Conservation (phyloP, 2,329 filamentous ascomycete species). For the Fusarium marasasianum region DNA sequence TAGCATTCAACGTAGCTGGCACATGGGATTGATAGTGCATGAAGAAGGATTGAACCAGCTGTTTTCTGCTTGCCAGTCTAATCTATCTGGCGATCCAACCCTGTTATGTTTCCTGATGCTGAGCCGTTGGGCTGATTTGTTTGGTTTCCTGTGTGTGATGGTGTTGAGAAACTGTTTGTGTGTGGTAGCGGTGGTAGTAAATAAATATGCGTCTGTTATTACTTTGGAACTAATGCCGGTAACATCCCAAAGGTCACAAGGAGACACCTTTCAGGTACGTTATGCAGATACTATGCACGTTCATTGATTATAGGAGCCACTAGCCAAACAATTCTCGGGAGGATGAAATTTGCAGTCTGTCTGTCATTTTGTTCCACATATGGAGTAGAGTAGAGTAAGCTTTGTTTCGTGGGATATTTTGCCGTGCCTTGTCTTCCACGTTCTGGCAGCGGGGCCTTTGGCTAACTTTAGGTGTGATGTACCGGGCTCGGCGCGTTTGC, state of each 20-base stretch:
- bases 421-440: constrained; percentile 10
- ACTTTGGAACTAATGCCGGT: constrained; percentile 9
- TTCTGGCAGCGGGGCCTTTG: constrained; percentile 20
- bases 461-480: background rate
- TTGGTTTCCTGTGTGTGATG: background rate
- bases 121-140: background rate
- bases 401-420: constrained; percentile 39
- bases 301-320: background rate
- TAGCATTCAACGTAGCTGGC: background rate
- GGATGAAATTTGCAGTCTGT: constrained; percentile 9
- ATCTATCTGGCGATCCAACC: background rate
- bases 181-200: background rate
- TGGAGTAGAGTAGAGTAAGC: background rate
- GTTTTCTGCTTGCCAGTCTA: background rate
- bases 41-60: constrained; percentile 16
- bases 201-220: background rate
- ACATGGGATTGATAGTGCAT: constrained; percentile 13
- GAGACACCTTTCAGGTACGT: constrained; percentile 25
- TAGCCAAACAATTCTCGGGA: background rate
- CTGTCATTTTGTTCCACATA: background rate
- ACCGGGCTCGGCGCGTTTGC: background rate
- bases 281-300: constrained; percentile 15
- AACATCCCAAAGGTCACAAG: constrained; percentile 11
- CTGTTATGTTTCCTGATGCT: background rate
- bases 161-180: background rate